These are phyloP conservation scores for Abortiporus biennis DNA, from an alignment of 1,284 basidiomycete genomes.

Conservation along the genomic window DNA sequence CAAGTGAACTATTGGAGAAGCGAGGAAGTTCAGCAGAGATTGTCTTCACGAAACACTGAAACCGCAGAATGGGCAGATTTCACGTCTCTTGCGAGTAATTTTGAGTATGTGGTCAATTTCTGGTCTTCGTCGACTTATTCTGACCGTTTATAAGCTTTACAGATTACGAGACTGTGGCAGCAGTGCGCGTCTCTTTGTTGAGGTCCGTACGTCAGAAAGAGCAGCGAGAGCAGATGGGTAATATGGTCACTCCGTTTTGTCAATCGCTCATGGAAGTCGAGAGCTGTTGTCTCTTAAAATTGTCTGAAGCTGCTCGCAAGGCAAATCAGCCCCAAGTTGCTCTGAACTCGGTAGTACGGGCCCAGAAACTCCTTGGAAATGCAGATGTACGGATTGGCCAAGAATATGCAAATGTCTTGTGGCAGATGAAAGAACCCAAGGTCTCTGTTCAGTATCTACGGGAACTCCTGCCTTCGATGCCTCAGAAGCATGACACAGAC, in stretches of 20 bases:
- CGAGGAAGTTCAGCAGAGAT: conserved; percentile 28
- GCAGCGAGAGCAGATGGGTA: conserved; percentile 68
- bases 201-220: conserved; percentile 61
- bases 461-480: conserved; percentile 31
- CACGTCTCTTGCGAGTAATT: conserved; percentile 42
- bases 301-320: conserved; percentile 73
- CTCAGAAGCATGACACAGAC: conserved; percentile 15
- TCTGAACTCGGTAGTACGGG: conserved; percentile 78
- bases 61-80: conserved; percentile 36
- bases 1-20: conserved; percentile 62
- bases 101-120: conserved; percentile 62
- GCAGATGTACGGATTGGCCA: conserved; percentile 54
- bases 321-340: conserved; percentile 76
- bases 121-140: too few species aligned
- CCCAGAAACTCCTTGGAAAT: conserved; percentile 53
- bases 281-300: conserved; percentile 61
- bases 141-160: conserved; percentile 55
- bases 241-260: conserved; percentile 50
- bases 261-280: conserved; percentile 57
- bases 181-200: conserved; percentile 81
- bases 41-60: conserved; percentile 30
- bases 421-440: conserved; percentile 82
- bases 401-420: conserved; percentile 88
- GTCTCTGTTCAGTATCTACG: conserved; percentile 76
- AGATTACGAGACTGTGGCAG: conserved; percentile 73